These are phyloP conservation scores for Byssothecium circinans DNA, from an alignment of 2,329 filamentous ascomycete species.

Conservation along the genomic window DNA sequence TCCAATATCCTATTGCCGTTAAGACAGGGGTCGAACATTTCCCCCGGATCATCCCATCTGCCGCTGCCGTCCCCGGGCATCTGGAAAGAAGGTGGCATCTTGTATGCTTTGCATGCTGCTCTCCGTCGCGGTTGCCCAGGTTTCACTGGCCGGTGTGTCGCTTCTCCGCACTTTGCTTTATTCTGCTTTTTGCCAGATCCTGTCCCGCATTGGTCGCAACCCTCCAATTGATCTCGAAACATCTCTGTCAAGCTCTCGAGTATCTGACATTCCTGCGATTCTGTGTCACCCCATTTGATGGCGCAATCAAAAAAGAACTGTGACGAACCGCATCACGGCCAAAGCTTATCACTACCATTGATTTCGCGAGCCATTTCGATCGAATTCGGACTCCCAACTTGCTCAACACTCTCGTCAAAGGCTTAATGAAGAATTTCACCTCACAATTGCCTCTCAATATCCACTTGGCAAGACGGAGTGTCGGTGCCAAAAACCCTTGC, in stretches of 20 bases:
- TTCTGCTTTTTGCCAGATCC: conserved; percentile 9
- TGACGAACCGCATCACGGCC: not conserved
- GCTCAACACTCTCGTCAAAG: too few species aligned
- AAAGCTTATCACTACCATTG: not conserved
- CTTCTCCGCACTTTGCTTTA: conserved; percentile 21
- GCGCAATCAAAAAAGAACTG: not conserved
- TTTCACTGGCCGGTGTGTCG: conserved; percentile 10
- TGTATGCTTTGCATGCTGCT: conserved; percentile 31
- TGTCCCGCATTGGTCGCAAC: conserved; percentile 12
- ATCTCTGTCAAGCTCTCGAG: conserved; percentile 1
- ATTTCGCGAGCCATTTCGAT: too few species aligned
- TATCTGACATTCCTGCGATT: not conserved
- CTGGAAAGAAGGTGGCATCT: conserved; percentile 14
- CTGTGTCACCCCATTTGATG: not conserved
- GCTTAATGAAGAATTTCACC: too few species aligned
- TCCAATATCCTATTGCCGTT: conserved; percentile 12
- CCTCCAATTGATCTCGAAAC: conserved; percentile 16
- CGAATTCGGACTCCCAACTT: too few species aligned
- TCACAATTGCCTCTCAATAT: not conserved
- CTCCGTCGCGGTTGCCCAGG: conserved; percentile 12
- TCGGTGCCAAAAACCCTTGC: conserved; percentile 19
- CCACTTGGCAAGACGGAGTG: conserved; percentile 14
- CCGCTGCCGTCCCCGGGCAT: conserved; percentile 11
- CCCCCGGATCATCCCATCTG: conserved; percentile 20
- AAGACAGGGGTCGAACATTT: conserved; percentile 13